These are phyloP conservation scores for Prototheca cutis DNA, from an alignment of 163 green algal species.

Conservation along the genomic window DNA sequence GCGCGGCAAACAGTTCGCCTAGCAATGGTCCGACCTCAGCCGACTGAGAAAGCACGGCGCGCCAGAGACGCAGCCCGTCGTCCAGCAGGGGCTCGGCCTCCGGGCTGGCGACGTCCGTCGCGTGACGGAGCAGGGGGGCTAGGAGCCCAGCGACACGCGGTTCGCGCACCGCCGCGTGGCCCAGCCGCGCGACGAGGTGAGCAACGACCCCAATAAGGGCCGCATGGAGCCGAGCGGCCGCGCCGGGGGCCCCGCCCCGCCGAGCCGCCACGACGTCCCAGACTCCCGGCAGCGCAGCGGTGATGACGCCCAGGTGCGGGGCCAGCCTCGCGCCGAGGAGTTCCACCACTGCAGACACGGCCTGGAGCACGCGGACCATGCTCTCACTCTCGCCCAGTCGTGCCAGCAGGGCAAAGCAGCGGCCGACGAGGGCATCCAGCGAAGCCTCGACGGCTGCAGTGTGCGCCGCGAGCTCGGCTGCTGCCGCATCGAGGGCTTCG, in stretches of 20 bases:
- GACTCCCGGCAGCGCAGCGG: constrained; percentile 45
- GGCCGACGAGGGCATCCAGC: constrained; percentile 23
- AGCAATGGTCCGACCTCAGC: constrained; percentile 10
- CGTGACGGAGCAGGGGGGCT: constrained; percentile 50
- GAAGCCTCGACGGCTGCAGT: constrained; percentile 27
- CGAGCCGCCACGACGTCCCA: background rate
- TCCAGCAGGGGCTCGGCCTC: constrained; percentile 56
- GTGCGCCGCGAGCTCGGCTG: constrained; percentile 30
- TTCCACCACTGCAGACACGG: constrained; percentile 57
- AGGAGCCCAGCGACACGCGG: constrained; percentile 38
- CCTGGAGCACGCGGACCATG: constrained; percentile 64
- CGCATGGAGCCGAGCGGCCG: constrained; percentile 51
- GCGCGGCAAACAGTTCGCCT: background rate
- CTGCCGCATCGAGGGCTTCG: background rate
- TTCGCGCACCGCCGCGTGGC: constrained; percentile 29
- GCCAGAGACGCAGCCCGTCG: constrained; percentile 58
- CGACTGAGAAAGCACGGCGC: constrained; percentile 15
- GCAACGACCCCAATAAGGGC: constrained; percentile 60
- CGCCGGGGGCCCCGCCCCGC: constrained; percentile 27
- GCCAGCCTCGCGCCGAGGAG: constrained; percentile 44
- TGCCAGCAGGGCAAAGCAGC: constrained; percentile 49
- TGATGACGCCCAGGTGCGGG: constrained; percentile 52
- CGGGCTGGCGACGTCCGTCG: constrained; percentile 29
- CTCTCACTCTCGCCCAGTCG: constrained; percentile 59
- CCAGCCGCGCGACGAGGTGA: constrained; percentile 53